Percentiles rank a stretch among this genome's conserved stretches.
phyloP scores from a whole-genome alignment of 345 rosid species.

The Physaria fendleri region DNA sequence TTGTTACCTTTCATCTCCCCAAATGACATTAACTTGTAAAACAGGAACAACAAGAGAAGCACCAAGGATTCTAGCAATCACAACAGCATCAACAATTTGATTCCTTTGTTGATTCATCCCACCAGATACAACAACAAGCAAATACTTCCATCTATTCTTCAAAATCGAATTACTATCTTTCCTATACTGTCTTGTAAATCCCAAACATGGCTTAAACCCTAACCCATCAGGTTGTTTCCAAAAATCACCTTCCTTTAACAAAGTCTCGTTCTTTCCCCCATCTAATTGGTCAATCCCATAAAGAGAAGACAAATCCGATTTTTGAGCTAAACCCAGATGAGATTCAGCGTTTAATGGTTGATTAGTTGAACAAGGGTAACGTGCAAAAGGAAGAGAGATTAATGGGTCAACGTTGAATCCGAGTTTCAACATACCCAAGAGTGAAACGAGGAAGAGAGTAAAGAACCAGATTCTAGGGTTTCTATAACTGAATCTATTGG shows the following conservation, averaged over 20 bases:
- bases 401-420: conserved; percentile 55
- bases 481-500: conserved; percentile 29
- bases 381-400: conserved; percentile 37
- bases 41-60: conserved; percentile 97
- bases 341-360: conserved; percentile 19
- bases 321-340: conserved; percentile 19
- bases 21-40: conserved; percentile 91
- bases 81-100: conserved; percentile 97
- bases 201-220: conserved; percentile 81
- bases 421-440: conserved; percentile 59
- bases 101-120: conserved; percentile 98
- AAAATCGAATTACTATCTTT: conserved; percentile 44
- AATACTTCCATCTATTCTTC: conserved; percentile 58
- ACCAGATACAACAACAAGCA: conserved; percentile 88
- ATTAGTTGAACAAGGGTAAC: conserved; percentile 45
- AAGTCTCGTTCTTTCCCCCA: conserved; percentile 19
- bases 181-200: conserved; percentile 49
- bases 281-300: background rate
- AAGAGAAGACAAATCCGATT: background rate
- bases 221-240: conserved; percentile 96
- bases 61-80: conserved; percentile 92
- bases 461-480: conserved; percentile 59
- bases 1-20: conserved; percentile 97
- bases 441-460: conserved; percentile 52
- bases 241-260: conserved; percentile 42